These are phyloP conservation scores for Rhynchosporium secalis DNA, from an alignment of 2,329 filamentous ascomycete species.

Conservation along the genomic window DNA sequence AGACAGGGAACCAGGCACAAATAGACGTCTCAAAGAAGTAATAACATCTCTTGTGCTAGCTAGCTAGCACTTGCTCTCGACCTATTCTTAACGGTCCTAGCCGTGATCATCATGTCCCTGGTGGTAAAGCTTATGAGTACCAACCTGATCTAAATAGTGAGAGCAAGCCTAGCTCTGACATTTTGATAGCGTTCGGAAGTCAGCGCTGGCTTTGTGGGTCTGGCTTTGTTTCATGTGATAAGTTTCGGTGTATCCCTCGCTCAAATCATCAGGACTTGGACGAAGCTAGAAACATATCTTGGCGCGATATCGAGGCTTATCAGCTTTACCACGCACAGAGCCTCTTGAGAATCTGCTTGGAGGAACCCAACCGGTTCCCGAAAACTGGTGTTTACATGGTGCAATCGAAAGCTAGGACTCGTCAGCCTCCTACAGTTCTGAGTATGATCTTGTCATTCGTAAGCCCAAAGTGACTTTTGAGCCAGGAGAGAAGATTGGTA, in stretches of 20 bases:
- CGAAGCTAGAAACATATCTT: conserved; percentile 34
- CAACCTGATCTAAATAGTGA: neutral
- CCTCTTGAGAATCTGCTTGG: conserved; percentile 24
- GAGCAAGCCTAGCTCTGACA: neutral
- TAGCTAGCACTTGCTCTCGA: conserved; percentile 51
- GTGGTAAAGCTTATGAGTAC: conserved; percentile 38
- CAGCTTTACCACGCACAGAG: conserved; percentile 19
- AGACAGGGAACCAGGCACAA: conserved; percentile 46
- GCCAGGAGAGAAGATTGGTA: conserved; percentile 51
- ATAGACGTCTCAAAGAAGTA: conserved; percentile 56
- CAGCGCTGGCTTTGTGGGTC: conserved; percentile 36
- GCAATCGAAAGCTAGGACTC: conserved; percentile 40
- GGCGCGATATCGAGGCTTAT: conserved; percentile 34
- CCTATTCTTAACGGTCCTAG: conserved; percentile 30
- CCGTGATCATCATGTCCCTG: conserved; percentile 39
- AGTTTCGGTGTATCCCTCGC: conserved; percentile 30
- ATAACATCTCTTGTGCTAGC: conserved; percentile 56
- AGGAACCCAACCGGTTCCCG: conserved; percentile 22
- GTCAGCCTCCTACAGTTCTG: conserved; percentile 37
- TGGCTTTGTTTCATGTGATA: conserved; percentile 38
- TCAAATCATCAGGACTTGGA: conserved; percentile 31
- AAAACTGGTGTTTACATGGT: conserved; percentile 33
- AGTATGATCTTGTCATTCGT: conserved; percentile 23
- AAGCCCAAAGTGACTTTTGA: conserved; percentile 47
- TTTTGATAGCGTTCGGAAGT: conserved; percentile 16